Evolutionary conservation across 2,329 filamentous ascomycete genomes (phyloP).

Genomic region (Penicillium paneum): DNA sequence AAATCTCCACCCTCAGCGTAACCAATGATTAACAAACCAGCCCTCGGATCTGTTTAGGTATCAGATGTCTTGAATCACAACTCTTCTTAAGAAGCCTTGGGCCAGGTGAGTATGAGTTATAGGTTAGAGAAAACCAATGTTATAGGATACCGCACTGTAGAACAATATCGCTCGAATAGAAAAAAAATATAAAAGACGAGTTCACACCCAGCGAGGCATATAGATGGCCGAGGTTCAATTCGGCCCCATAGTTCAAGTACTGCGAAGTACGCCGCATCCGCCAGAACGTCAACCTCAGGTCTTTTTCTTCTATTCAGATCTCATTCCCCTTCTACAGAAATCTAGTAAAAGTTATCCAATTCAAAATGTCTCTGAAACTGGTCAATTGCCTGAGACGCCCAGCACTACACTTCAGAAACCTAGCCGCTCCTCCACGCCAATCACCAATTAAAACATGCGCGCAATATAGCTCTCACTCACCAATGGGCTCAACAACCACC

Average conservation of each 20-base stretch:
- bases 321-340: background rate
- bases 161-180: background rate
- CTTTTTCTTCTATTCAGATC: background rate
- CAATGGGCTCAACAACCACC: constrained; percentile 44
- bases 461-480: constrained; percentile 75
- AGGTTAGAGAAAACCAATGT: background rate
- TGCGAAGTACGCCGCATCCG: constrained; percentile 13
- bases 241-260: background rate
- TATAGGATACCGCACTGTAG: background rate
- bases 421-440: background rate
- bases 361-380: background rate
- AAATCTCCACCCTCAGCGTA: background rate
- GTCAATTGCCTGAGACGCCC: background rate
- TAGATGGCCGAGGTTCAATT: constrained; percentile 2
- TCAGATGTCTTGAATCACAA: background rate
- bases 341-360: background rate
- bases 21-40: background rate
- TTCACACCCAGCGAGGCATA: background rate
- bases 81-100: constrained; percentile 36
- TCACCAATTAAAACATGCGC: constrained; percentile 12
- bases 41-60: background rate
- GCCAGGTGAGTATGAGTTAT: background rate
- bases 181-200: background rate
- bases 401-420: background rate
- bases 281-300: constrained; percentile 2